These are phyloP conservation scores for Prunus mira DNA, from an alignment of 306 rosid genomes.

Conservation along the genomic window DNA sequence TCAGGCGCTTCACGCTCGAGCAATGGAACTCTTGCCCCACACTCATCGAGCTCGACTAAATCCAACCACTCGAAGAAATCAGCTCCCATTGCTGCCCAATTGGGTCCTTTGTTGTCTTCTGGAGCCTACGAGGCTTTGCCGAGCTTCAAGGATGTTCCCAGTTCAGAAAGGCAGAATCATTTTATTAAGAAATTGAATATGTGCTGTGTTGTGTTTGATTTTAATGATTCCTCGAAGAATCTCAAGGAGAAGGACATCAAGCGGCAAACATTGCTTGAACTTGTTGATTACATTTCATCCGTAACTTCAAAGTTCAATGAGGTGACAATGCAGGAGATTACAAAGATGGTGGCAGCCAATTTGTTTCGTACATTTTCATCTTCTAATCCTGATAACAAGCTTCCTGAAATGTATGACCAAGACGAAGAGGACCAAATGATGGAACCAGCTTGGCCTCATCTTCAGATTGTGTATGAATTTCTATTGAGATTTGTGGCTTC, in stretches of 20 bases:
- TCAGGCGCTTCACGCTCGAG: slow-evolving; percentile 27
- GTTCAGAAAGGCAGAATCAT: slow-evolving; percentile 44
- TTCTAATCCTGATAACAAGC: slow-evolving; percentile 38
- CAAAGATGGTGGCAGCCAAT: slow-evolving; percentile 52
- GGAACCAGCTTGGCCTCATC: slow-evolving; percentile 70
- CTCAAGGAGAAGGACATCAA: slow-evolving; percentile 53
- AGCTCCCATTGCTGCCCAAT: slow-evolving; percentile 23
- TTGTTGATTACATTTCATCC: slow-evolving; percentile 47
- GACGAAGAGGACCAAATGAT: slow-evolving; percentile 56
- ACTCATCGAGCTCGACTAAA: slow-evolving; percentile 24
- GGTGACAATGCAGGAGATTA: slow-evolving; percentile 48
- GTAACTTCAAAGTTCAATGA: slow-evolving; percentile 51
- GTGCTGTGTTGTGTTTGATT: slow-evolving; percentile 57
- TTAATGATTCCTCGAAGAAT: slow-evolving; percentile 43
- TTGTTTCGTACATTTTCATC: slow-evolving; percentile 50
- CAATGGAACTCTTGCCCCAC: slow-evolving; percentile 36
- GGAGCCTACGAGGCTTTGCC: slow-evolving; percentile 55
- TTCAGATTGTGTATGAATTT: slow-evolving; percentile 56
- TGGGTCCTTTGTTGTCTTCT: slow-evolving; percentile 26
- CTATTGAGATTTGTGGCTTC: slow-evolving; percentile 57
- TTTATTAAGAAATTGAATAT: slow-evolving; percentile 49
- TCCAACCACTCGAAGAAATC: slow-evolving; percentile 40
- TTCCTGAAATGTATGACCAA: slow-evolving; percentile 38
- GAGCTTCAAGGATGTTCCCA: slow-evolving; percentile 49
- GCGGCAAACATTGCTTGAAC: slow-evolving; percentile 55